phyloP scores from a whole-genome alignment of 805 yeast species.

The Cyberlindnera subsufficiens region DNA sequence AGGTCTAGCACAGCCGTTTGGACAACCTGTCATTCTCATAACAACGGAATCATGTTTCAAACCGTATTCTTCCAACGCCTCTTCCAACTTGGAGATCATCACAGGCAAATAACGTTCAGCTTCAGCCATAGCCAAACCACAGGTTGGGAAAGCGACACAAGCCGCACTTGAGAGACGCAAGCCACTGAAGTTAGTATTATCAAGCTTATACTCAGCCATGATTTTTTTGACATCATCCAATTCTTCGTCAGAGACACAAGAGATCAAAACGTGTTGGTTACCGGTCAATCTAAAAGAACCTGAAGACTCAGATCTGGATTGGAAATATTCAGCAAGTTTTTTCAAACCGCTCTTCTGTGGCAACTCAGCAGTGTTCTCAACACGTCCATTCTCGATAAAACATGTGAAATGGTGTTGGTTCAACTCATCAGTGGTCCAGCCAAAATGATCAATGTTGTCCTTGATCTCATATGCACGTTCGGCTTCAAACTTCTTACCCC shows the following conservation, averaged over 20 bases:
- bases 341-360: conserved; percentile 86
- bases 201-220: conserved; percentile 70
- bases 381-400: conserved; percentile 94
- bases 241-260: conserved; percentile 66
- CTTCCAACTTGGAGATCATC: conserved; percentile 75
- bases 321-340: conserved; percentile 68
- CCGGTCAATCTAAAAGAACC: conserved; percentile 94
- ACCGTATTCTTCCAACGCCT: conserved; percentile 85
- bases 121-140: conserved; percentile 99
- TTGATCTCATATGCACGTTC: conserved; percentile 71
- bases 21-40: conserved; percentile 99
- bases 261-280: conserved; percentile 84
- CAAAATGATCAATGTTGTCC: conserved; percentile 86
- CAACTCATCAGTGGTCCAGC: conserved; percentile 85
- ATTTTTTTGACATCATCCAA: conserved; percentile 55
- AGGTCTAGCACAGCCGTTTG: conserved; percentile 97
- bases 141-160: conserved; percentile 97
- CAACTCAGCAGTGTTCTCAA: conserved; percentile 84
- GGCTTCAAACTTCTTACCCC: conserved; percentile 70
- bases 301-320: conserved; percentile 37
- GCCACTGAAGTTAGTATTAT: conserved; percentile 76
- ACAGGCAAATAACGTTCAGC: conserved; percentile 85
- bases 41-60: conserved; percentile 90
- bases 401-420: conserved; percentile 88
- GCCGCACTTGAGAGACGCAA: conserved; percentile 89